phyloP scores from a whole-genome alignment of 441 rosid genomes.

The Populus hybrid region DNA sequence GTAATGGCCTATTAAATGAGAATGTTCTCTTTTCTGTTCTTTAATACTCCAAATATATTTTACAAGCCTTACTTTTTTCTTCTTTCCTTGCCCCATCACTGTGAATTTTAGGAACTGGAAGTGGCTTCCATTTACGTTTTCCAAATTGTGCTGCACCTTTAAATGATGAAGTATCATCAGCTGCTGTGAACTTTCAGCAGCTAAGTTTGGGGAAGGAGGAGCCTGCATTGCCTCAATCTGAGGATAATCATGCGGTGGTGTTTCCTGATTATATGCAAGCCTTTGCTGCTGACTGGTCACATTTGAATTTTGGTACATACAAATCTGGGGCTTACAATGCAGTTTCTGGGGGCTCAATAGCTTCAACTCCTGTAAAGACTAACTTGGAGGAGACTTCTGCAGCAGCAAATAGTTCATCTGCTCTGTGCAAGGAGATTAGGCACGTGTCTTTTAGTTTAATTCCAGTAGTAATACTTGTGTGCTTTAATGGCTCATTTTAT shows the following conservation, averaged over 20 bases:
- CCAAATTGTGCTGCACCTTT: slow-evolving; percentile 23
- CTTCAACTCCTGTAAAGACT: slow-evolving; percentile 20
- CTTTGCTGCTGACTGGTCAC: slow-evolving; percentile 45
- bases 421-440: slow-evolving; percentile 22
- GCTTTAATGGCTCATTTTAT: slow-evolving; percentile 4
- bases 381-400: slow-evolving; percentile 2
- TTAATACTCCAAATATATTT: background rate
- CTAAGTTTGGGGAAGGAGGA: slow-evolving; percentile 29
- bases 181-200: slow-evolving; percentile 31
- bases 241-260: slow-evolving; percentile 30
- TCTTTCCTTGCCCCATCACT: slow-evolving; percentile 1
- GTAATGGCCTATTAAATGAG: slow-evolving; percentile 23
- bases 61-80: background rate
- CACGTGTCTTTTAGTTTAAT: slow-evolving; percentile 14
- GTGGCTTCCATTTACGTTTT: slow-evolving; percentile 12
- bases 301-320: slow-evolving; percentile 56
- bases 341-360: slow-evolving; percentile 6
- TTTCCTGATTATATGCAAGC: slow-evolving; percentile 46
- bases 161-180: slow-evolving; percentile 26
- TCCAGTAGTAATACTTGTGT: background rate
- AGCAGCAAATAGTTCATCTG: too few relatives aligned
- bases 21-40: background rate
- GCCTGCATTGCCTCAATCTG: slow-evolving; percentile 15
- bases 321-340: slow-evolving; percentile 27
- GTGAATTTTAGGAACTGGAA: slow-evolving; percentile 21